A percentile compares a stretch with the other conserved stretches of the same genome.
phyloP scores from a whole-genome alignment of 345 rosid species.

The Bruguiera parviflora region DNA sequence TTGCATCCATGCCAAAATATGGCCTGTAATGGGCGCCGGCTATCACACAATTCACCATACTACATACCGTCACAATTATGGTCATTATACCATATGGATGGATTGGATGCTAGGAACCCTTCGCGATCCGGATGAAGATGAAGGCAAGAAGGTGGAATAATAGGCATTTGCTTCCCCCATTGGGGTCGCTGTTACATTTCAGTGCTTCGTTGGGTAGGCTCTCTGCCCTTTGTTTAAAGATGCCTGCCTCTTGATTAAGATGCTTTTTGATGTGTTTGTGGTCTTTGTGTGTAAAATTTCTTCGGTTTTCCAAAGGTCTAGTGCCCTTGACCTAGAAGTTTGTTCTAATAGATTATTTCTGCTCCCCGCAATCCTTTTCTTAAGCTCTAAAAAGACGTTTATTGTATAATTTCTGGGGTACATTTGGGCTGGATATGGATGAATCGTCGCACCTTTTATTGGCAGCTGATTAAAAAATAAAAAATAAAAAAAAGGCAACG shows the following conservation, averaged over 20 bases:
- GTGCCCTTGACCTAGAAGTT: background rate
- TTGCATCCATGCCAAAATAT: constrained; percentile 70
- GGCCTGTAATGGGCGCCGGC: constrained; percentile 99
- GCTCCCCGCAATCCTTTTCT: background rate
- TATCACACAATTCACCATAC: constrained; percentile 97
- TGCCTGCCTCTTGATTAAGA: background rate
- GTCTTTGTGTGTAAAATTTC: constrained; percentile 10
- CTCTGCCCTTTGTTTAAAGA: background rate
- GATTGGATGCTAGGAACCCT: constrained; percentile 98
- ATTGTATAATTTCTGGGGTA: constrained; percentile 10
- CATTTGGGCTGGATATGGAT: background rate
- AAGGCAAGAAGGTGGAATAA: constrained; percentile 12
- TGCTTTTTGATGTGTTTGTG: background rate
- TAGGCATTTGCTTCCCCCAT: background rate
- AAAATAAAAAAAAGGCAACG: no score
- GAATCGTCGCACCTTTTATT: no score
- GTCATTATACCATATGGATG: constrained; percentile 97
- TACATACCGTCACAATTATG: constrained; percentile 93
- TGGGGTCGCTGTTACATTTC: background rate
- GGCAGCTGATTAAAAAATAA: no score
- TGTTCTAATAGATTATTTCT: background rate
- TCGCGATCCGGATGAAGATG: constrained; percentile 59
- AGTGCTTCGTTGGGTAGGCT: background rate
- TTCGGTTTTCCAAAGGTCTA: background rate
- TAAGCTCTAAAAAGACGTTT: background rate